A percentile compares a stretch with the other conserved stretches of the same genome.
Evolutionary conservation across 2,329 filamentous ascomycete genomes (phyloP).

Genomic region (Elsinoe necatrix): DNA sequence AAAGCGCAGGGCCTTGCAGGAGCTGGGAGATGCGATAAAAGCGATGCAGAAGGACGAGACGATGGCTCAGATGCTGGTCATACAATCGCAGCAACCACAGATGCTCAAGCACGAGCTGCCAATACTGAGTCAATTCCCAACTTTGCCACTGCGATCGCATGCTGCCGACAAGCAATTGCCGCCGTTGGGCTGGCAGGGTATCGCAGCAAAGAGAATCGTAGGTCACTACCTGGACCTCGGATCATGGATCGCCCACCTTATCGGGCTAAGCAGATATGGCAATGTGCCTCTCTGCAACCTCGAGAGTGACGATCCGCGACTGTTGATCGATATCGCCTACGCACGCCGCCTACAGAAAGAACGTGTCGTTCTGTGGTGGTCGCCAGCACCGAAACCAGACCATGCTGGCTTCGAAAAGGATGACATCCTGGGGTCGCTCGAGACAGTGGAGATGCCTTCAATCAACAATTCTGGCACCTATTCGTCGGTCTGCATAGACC

Average conservation of each 20-base stretch:
- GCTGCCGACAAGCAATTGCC: conserved; percentile 78
- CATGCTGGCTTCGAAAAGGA: conserved; percentile 95
- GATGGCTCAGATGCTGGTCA: conserved; percentile 70
- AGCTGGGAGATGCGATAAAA: conserved; percentile 80
- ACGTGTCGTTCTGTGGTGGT: conserved; percentile 97
- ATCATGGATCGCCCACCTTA: conserved; percentile 82
- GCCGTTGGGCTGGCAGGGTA: conserved; percentile 86
- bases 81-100: conserved; percentile 80
- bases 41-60: conserved; percentile 81
- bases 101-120: conserved; percentile 79
- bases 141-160: conserved; percentile 73
- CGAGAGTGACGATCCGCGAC: conserved; percentile 86
- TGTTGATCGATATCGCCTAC: conserved; percentile 92
- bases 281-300: conserved; percentile 93
- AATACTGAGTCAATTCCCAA: conserved; percentile 72
- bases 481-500: conserved; percentile 89
- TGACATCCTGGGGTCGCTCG: conserved; percentile 72
- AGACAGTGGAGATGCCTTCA: conserved; percentile 82
- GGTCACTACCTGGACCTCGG: conserved; percentile 89
- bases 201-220: conserved; percentile 76
- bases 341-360: conserved; percentile 82
- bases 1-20: conserved; percentile 76
- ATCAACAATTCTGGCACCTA: conserved; percentile 92
- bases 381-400: conserved; percentile 73
- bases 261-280: conserved; percentile 80